Conservation (phyloP, 108 stramenopile genomes). For the Chaetoceros muelleri region DNA sequence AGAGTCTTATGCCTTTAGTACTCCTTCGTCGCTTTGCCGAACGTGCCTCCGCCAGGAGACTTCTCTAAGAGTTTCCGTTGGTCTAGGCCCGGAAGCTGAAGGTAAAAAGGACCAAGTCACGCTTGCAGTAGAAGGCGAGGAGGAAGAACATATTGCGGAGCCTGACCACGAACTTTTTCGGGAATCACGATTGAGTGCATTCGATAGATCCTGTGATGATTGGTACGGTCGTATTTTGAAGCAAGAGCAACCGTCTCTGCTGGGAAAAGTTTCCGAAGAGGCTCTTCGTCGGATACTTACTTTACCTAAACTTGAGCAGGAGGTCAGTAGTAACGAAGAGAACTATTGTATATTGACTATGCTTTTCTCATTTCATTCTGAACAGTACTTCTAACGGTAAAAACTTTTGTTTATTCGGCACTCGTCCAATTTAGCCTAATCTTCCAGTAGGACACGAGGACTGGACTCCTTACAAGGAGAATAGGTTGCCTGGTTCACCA, state of each 20-base stretch:
- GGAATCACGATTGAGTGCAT: slow-evolving; percentile 37
- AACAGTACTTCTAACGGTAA: slow-evolving; percentile 8
- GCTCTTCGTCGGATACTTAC: slow-evolving; percentile 23
- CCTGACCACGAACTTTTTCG: slow-evolving; percentile 74
- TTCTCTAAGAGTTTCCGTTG: slow-evolving; percentile 19
- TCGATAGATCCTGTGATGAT: slow-evolving; percentile 56
- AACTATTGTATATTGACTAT: not conserved
- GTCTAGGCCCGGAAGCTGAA: slow-evolving; percentile 23
- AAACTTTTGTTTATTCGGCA: slow-evolving; percentile 23
- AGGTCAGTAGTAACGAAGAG: slow-evolving; percentile 15
- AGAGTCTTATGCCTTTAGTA: too few species aligned
- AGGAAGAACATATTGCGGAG: not conserved
- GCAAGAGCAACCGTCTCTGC: slow-evolving; percentile 7
- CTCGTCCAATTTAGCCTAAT: slow-evolving; percentile 4
- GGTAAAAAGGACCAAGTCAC: not conserved
- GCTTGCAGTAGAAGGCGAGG: not conserved
- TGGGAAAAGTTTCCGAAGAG: slow-evolving; percentile 25
- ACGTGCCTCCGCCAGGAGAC: not conserved
- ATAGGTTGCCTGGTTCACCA: slow-evolving; percentile 66
- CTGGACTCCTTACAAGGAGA: slow-evolving; percentile 67
- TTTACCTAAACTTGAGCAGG: slow-evolving; percentile 35
- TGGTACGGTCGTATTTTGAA: slow-evolving; percentile 56
- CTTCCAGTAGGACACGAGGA: slow-evolving; percentile 42
- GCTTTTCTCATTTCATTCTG: slow-evolving; percentile 2
- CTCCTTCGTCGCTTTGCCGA: too few species aligned